These are phyloP conservation scores for Gossypium anomalum DNA, from an alignment of 345 rosid species.

Conservation along the genomic window DNA sequence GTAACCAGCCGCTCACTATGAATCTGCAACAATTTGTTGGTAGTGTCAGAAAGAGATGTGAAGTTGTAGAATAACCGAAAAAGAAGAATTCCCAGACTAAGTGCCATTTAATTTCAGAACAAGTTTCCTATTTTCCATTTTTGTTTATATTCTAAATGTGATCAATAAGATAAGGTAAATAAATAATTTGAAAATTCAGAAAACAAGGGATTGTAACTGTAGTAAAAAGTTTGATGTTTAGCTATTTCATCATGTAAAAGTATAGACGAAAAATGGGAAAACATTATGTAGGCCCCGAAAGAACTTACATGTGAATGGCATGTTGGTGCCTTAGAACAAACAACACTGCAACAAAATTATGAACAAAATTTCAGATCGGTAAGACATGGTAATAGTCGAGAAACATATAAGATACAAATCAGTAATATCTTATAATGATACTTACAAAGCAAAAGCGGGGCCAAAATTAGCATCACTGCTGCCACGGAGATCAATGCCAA, in stretches of 20 bases:
- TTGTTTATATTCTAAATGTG: neutral
- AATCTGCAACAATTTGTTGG: neutral
- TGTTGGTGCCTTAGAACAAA: constrained; percentile 70
- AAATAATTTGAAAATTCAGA: neutral
- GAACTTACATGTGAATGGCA: constrained; percentile 69
- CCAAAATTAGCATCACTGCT: constrained; percentile 75
- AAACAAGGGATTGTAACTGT: neutral
- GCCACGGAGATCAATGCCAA: constrained; percentile 71
- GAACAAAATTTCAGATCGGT: constrained; percentile 10
- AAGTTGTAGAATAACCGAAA: neutral
- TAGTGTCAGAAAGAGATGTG: constrained; percentile 9
- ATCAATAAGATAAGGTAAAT: neutral
- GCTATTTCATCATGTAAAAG: neutral
- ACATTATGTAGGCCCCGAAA: neutral
- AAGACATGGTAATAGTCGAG: constrained; percentile 18
- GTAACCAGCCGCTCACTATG: neutral
- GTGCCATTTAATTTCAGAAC: neutral
- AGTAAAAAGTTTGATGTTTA: neutral
- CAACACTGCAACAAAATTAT: constrained; percentile 44
- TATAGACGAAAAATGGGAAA: neutral
- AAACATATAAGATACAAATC: neutral
- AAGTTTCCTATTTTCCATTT: neutral
- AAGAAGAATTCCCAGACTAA: neutral
- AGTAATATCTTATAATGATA: constrained; percentile 12
- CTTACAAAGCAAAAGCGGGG: constrained; percentile 81